Evolutionary conservation across 2,329 filamentous ascomycete species (phyloP).

Genomic region (Pezicula carpinea): DNA sequence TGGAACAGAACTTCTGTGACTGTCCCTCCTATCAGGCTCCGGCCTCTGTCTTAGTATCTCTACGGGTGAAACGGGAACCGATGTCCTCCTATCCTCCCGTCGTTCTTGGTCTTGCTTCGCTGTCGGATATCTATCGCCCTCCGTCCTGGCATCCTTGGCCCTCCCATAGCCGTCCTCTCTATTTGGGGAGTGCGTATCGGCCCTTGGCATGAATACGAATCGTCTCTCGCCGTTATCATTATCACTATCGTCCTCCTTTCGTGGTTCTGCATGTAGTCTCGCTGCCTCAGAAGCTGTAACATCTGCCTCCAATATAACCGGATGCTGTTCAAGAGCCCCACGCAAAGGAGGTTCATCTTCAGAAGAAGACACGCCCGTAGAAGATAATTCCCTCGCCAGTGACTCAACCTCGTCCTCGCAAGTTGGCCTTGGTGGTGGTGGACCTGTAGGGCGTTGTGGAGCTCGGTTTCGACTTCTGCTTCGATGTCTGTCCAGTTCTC

Average conservation of each 20-base stretch:
- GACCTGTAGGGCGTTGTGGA: slow-evolving; percentile 7
- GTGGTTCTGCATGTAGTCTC: slow-evolving; percentile 20
- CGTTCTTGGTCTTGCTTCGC: background rate
- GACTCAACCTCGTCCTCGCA: slow-evolving; percentile 67
- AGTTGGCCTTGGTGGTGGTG: slow-evolving; percentile 53
- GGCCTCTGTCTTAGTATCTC: background rate
- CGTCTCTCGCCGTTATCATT: slow-evolving; percentile 46
- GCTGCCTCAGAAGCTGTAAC: slow-evolving; percentile 26
- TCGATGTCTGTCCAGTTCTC: slow-evolving; percentile 5
- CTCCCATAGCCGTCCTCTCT: slow-evolving; percentile 17
- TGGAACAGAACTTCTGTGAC: too few species aligned
- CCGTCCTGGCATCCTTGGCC: slow-evolving; percentile 3
- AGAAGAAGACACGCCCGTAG: slow-evolving; percentile 5
- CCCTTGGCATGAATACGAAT: slow-evolving; percentile 52
- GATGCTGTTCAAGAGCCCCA: slow-evolving; percentile 64
- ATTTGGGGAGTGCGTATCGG: slow-evolving; percentile 11
- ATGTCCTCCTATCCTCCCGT: background rate
- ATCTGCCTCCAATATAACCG: slow-evolving; percentile 58
- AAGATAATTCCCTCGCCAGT: slow-evolving; percentile 54
- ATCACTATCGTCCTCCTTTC: slow-evolving; percentile 14
- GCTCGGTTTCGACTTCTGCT: slow-evolving; percentile 17
- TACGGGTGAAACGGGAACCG: slow-evolving; percentile 4
- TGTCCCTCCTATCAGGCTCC: too few species aligned
- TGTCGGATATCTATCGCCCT: background rate
- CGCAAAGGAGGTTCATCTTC: slow-evolving; percentile 53